Conservation (phyloP, 106 monocot genomes). For the Allium cepa region DNA sequence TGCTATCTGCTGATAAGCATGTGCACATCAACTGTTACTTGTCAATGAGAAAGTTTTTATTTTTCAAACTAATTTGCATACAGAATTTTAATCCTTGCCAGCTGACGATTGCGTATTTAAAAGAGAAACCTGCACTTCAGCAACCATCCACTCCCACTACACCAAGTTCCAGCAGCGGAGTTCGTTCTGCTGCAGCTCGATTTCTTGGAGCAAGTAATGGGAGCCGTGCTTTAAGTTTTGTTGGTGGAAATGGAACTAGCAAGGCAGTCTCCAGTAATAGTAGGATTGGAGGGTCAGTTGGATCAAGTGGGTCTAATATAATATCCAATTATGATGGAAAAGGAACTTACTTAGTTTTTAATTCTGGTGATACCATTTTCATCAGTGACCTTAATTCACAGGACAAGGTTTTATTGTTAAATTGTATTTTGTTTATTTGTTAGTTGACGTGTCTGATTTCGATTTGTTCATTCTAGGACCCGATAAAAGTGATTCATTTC, state of each 20-base stretch:
- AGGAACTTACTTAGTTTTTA: conserved; percentile 84
- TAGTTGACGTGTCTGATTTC: no score
- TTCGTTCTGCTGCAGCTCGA: conserved; percentile 48
- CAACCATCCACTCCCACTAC: conserved; percentile 29
- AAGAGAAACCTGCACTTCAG: conserved; percentile 51
- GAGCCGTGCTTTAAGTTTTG: conserved; percentile 44
- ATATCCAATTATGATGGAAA: conserved; percentile 67
- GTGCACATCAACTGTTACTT: no score
- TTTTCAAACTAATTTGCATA: not conserved
- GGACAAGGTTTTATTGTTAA: conserved; percentile 66
- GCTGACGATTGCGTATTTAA: conserved; percentile 71
- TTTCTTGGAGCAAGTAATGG: conserved; percentile 55
- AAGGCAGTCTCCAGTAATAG: conserved; percentile 43
- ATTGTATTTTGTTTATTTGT: not conserved
- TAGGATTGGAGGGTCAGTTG: conserved; percentile 48
- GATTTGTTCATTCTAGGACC: conserved; percentile 47
- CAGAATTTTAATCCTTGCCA: conserved; percentile 13
- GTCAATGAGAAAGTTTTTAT: not conserved
- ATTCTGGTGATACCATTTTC: conserved; percentile 76
- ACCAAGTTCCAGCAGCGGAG: conserved; percentile 22
- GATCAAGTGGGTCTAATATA: conserved; percentile 26
- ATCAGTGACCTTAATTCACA: conserved; percentile 86
- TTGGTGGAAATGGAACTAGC: conserved; percentile 43
- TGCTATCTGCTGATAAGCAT: no score
- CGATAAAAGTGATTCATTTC: conserved; percentile 82